Evolutionary conservation across 345 rosid species (phyloP).

Genomic region (Isatis tinctoria): DNA sequence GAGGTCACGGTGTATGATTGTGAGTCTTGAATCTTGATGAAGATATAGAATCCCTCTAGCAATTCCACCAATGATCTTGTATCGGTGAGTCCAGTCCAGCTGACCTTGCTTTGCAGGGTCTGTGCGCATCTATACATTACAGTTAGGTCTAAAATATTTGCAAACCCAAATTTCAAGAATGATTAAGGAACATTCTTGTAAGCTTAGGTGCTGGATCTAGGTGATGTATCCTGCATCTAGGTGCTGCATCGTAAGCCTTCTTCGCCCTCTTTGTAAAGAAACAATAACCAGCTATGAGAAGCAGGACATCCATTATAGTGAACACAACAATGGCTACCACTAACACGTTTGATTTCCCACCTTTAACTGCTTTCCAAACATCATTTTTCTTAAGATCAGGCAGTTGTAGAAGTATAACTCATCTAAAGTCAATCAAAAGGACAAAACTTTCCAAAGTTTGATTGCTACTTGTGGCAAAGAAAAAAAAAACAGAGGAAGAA

Average conservation of each 20-base stretch:
- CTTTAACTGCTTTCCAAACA: slow-evolving; percentile 28
- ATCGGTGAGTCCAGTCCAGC: slow-evolving; percentile 47
- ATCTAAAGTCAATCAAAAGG: background rate
- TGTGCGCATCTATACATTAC: background rate
- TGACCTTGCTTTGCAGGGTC: slow-evolving; percentile 31
- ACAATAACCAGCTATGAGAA: slow-evolving; percentile 28
- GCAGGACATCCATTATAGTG: slow-evolving; percentile 12
- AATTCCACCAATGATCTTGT: slow-evolving; percentile 42
- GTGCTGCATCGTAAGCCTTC: background rate
- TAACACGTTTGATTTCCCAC: slow-evolving; percentile 4
- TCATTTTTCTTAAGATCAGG: background rate
- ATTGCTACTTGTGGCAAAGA: background rate
- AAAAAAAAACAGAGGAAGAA: background rate
- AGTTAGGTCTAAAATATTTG: background rate
- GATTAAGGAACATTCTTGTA: background rate
- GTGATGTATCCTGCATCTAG: no score
- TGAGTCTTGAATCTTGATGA: slow-evolving; percentile 44
- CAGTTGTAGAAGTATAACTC: background rate
- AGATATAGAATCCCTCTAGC: slow-evolving; percentile 48
- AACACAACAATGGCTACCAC: slow-evolving; percentile 38
- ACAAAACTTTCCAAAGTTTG: background rate
- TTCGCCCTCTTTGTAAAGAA: background rate
- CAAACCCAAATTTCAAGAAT: background rate
- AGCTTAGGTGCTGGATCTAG: no score
- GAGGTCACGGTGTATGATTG: slow-evolving; percentile 60